Evolutionary conservation across 2,329 filamentous ascomycete species (phyloP).

Genomic region (Ascochyta fabae): DNA sequence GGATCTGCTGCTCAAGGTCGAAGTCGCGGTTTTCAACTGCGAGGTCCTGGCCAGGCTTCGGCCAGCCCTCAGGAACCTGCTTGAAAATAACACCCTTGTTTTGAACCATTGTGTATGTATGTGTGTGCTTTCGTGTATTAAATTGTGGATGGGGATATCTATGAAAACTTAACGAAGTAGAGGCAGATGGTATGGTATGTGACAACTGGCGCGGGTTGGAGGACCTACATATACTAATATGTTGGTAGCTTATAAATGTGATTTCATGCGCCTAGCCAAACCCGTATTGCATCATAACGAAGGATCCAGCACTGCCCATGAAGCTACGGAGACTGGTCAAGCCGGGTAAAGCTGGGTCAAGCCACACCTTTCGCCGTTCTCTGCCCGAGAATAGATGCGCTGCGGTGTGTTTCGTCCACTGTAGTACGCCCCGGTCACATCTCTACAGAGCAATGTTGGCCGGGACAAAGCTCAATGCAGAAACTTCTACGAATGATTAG

Average conservation of each 20-base stretch:
- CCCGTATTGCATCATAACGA: conserved; percentile 16
- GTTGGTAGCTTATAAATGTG: conserved; percentile 10
- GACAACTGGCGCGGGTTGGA: not conserved
- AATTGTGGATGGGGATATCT: conserved; percentile 1
- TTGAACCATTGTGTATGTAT: conserved; percentile 54
- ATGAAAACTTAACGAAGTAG: not conserved
- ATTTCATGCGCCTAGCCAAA: conserved; percentile 4
- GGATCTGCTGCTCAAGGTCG: conserved; percentile 66
- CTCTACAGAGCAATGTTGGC: not conserved
- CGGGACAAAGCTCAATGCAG: conserved; percentile 14
- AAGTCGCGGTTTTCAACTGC: conserved; percentile 70
- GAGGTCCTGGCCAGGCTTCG: conserved; percentile 74
- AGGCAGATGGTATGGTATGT: not conserved
- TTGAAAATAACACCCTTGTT: conserved; percentile 83
- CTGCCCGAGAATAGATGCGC: conserved; percentile 1
- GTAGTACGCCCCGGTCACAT: conserved; percentile 5
- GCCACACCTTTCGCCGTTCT: conserved; percentile 10
- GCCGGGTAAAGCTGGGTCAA: conserved; percentile 3
- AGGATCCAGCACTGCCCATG: conserved; percentile 1
- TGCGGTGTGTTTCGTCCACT: conserved; percentile 16
- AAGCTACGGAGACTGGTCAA: conserved; percentile 1
- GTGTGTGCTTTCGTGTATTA: conserved; percentile 3
- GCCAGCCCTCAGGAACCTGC: conserved; percentile 68
- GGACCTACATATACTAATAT: conserved; percentile 13
- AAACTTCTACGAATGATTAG: conserved; percentile 20